These are phyloP conservation scores for Westerdykella ornata DNA, from an alignment of 2,329 filamentous ascomycete genomes.

Conservation along the genomic window DNA sequence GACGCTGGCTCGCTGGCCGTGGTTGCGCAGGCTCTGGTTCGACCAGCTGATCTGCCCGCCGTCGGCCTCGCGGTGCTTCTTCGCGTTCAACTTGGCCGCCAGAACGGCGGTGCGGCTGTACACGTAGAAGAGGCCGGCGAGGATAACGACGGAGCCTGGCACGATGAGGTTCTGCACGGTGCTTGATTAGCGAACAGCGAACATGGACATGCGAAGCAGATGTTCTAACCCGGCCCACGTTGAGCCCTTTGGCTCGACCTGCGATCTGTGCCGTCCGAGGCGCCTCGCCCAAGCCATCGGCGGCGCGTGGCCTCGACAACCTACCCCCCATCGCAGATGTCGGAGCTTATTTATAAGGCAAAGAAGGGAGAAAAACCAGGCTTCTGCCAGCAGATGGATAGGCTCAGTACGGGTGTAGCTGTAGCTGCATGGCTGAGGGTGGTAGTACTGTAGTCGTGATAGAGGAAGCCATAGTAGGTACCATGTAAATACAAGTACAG, in stretches of 20 bases:
- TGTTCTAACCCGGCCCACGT: background rate
- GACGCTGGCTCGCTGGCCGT: conserved; percentile 45
- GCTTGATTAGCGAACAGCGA: background rate
- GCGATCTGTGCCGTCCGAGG: conserved; percentile 17
- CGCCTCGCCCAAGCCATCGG: conserved; percentile 40
- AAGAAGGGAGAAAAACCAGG: no score
- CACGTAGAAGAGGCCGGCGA: conserved; percentile 54
- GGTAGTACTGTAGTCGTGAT: no score
- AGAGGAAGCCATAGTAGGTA: no score
- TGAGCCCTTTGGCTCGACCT: background rate
- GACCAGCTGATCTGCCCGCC: conserved; percentile 51
- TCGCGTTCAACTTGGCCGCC: conserved; percentile 59
- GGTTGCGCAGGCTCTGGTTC: conserved; percentile 49
- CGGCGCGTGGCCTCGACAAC: conserved; percentile 40
- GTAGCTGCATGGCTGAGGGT: no score
- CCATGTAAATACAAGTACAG: no score
- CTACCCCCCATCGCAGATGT: conserved; percentile 45
- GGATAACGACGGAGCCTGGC: conserved; percentile 56
- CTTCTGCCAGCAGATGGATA: no score
- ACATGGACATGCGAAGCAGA: background rate
- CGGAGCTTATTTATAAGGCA: background rate
- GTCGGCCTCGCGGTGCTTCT: conserved; percentile 52
- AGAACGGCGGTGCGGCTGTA: conserved; percentile 61
- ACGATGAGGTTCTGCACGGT: conserved; percentile 47
- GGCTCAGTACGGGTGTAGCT: no score